A percentile compares a stretch with the other conserved stretches of the same genome.
phyloP scores from a whole-genome alignment of 139 green algal species.

The Chlorella sp. region DNA sequence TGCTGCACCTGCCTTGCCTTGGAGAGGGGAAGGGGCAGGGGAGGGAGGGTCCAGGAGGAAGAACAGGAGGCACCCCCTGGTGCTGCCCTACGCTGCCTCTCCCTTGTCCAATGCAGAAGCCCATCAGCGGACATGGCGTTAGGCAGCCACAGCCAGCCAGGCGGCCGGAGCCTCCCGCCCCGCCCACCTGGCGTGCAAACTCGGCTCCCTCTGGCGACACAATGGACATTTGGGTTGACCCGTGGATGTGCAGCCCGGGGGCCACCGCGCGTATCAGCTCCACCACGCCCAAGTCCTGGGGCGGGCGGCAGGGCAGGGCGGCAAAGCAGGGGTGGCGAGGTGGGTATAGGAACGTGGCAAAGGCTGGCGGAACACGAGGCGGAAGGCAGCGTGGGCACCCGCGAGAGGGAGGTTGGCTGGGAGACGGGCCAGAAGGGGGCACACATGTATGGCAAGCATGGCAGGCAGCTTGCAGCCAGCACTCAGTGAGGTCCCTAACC shows the following conservation, averaged over 20 bases:
- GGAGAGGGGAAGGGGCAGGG: not conserved
- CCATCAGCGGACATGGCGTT: too few relatives aligned
- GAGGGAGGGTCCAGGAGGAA: too few relatives aligned
- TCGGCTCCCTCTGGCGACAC: conserved; percentile 68
- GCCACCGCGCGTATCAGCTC: conserved; percentile 69
- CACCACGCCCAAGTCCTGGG: conserved; percentile 79
- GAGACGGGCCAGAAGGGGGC: not conserved
- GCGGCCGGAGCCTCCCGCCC: not conserved
- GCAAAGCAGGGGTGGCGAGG: not conserved
- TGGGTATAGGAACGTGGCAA: not conserved
- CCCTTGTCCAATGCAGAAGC: too few relatives aligned
- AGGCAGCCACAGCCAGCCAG: not conserved
- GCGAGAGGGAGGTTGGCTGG: not conserved
- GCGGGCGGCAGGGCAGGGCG: not conserved
- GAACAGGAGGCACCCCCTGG: not conserved
- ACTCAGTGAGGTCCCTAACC: not conserved
- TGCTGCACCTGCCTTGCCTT: not conserved
- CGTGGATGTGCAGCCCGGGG: conserved; percentile 76
- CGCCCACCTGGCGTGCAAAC: conserved; percentile 59
- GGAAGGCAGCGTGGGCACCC: not conserved
- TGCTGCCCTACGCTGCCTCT: not conserved
- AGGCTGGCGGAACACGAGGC: not conserved
- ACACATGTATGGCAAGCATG: not conserved
- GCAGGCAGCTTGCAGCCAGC: not conserved
- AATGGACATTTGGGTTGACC: conserved; percentile 80